Evolutionary conservation across 352 stramenopile species (phyloP).

Genomic region (Elongisporangium senticosum): DNA sequence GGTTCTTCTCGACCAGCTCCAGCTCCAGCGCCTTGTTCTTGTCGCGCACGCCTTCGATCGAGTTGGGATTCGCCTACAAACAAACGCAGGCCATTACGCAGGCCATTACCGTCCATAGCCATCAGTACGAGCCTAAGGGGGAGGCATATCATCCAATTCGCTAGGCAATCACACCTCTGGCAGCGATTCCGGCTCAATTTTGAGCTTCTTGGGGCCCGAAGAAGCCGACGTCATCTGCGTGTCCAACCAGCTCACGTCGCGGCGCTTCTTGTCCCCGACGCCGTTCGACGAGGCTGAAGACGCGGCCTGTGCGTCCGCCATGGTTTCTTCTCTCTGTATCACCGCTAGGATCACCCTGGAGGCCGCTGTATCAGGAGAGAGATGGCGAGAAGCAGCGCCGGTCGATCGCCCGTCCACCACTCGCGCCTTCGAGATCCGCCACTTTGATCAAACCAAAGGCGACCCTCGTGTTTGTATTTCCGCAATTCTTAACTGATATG

Average conservation of each 20-base stretch:
- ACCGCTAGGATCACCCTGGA: constrained; percentile 1
- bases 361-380: neutral
- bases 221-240: constrained; percentile 15
- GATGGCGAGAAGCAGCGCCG: neutral
- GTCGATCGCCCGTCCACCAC: constrained; percentile 1
- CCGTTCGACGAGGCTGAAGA: constrained; percentile 14
- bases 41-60: constrained; percentile 64
- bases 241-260: constrained; percentile 16
- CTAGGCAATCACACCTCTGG: constrained; percentile 27
- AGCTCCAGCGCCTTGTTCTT: constrained; percentile 72
- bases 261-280: constrained; percentile 32
- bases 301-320: constrained; percentile 6
- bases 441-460: neutral
- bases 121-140: neutral
- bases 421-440: constrained; percentile 1
- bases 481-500: neutral
- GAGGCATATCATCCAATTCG: neutral
- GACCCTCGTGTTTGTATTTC: constrained; percentile 2
- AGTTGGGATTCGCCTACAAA: constrained; percentile 62
- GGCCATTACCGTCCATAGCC: neutral
- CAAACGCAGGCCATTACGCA: constrained; percentile 1
- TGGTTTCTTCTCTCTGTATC: constrained; percentile 22
- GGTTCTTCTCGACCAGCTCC: constrained; percentile 79
- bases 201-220: constrained; percentile 50
- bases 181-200: constrained; percentile 50